Conservation (phyloP, 1,284 basidiomycete genomes). For the Trichosporon faecale region DNA sequence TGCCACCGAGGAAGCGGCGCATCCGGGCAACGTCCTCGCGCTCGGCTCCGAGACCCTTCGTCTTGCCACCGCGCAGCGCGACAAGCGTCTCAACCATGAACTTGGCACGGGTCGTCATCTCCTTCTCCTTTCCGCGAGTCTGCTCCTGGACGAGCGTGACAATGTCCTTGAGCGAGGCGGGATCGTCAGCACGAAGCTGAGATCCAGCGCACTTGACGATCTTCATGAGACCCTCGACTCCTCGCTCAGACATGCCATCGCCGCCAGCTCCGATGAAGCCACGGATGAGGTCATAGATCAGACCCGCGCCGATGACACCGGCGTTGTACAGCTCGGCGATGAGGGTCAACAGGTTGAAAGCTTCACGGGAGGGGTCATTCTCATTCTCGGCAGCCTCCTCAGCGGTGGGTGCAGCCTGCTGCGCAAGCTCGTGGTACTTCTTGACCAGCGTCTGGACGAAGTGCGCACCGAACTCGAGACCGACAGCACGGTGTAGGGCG, state of each 20-base stretch:
- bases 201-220: slow-evolving; percentile 79
- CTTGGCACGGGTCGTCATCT: slow-evolving; percentile 63
- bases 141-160: slow-evolving; percentile 67
- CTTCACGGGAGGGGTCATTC: slow-evolving; percentile 62
- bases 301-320: slow-evolving; percentile 79
- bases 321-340: slow-evolving; percentile 94
- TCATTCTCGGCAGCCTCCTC: slow-evolving; percentile 13
- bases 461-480: slow-evolving; percentile 79
- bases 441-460: slow-evolving; percentile 54
- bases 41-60: slow-evolving; percentile 66
- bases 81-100: slow-evolving; percentile 91
- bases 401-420: slow-evolving; percentile 12
- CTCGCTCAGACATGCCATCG: slow-evolving; percentile 63
- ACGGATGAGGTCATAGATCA: slow-evolving; percentile 87
- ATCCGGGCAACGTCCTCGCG: slow-evolving; percentile 59
- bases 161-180: slow-evolving; percentile 57
- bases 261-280: slow-evolving; percentile 61
- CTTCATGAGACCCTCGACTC: slow-evolving; percentile 83
- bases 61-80: slow-evolving; percentile 86
- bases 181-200: slow-evolving; percentile 71
- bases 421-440: slow-evolving; percentile 18
- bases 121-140: slow-evolving; percentile 59
- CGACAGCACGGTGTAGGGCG: slow-evolving; percentile 76
- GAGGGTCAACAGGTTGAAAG: slow-evolving; percentile 80
- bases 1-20: slow-evolving; percentile 73